Conservation (phyloP, 2,329 filamentous ascomycete genomes). For the Keithomyces neogunnii region DNA sequence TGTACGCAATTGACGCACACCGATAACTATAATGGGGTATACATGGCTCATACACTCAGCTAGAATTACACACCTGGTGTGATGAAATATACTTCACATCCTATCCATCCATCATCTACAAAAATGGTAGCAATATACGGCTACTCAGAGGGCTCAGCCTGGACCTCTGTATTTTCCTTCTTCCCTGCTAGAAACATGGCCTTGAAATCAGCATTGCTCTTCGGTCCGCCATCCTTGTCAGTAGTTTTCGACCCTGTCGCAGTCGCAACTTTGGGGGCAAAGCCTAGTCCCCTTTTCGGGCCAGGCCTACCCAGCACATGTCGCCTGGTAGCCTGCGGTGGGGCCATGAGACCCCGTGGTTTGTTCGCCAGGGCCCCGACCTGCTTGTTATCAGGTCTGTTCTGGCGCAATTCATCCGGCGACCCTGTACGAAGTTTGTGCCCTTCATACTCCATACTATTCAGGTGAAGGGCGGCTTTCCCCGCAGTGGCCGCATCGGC, state of each 20-base stretch:
- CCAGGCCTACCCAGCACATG: conserved; percentile 31
- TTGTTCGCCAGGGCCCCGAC: not conserved
- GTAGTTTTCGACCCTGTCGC: not conserved
- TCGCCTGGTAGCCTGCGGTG: conserved; percentile 33
- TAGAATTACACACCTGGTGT: too few species aligned
- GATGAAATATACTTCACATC: not conserved
- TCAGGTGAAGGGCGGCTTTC: conserved; percentile 54
- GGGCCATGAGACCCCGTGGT: conserved; percentile 30
- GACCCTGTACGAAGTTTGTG: conserved; percentile 46
- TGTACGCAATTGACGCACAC: too few species aligned
- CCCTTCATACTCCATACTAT: conserved; percentile 46
- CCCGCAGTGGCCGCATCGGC: conserved; percentile 61
- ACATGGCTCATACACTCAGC: not conserved
- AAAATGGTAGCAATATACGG: not conserved
- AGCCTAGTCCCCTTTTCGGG: conserved; percentile 35
- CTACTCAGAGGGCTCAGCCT: not conserved
- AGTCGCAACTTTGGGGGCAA: conserved; percentile 21
- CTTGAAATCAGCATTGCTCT: conserved; percentile 52
- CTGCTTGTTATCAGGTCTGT: conserved; percentile 32
- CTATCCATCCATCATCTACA: not conserved
- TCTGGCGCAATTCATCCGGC: conserved; percentile 44
- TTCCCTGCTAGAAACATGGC: conserved; percentile 34
- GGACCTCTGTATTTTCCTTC: conserved; percentile 3
- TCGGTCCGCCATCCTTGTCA: conserved; percentile 23
- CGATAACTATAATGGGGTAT: not conserved